Conservation (phyloP, 371 early-diverging fungal genomes). For the Encephalitozoon cuniculi region DNA sequence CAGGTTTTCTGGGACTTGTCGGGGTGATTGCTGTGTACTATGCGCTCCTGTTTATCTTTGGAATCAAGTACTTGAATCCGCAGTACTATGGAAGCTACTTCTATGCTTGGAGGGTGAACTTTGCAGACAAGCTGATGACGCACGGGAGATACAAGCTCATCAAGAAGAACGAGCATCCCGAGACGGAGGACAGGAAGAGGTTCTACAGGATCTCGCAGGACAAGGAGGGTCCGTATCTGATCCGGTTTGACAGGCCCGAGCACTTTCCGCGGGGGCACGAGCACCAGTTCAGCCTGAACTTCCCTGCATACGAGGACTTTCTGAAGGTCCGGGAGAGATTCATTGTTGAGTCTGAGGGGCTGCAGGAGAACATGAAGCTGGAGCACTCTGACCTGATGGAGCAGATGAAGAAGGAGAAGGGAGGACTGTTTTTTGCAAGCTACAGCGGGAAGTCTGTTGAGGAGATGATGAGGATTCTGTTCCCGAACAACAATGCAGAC, state of each 20-base stretch:
- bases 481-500: not conserved
- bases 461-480: not conserved
- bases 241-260: not conserved
- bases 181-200: not conserved
- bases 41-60: slow-evolving; percentile 5
- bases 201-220: slow-evolving; percentile 17
- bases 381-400: not conserved
- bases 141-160: slow-evolving; percentile 30
- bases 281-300: slow-evolving; percentile 3
- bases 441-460: not conserved
- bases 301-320: not conserved
- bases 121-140: slow-evolving; percentile 26
- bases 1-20: not conserved
- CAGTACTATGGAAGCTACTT: slow-evolving; percentile 14
- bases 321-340: not conserved
- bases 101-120: slow-evolving; percentile 29
- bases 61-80: not conserved
- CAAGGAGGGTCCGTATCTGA: not conserved
- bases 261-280: slow-evolving; percentile 24
- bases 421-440: not conserved
- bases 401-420: not conserved
- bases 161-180: slow-evolving; percentile 8
- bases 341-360: not conserved
- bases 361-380: not conserved
- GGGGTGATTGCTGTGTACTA: not conserved